A percentile compares a stretch with the other conserved stretches of the same genome.
phyloP scores from a whole-genome alignment of 345 rosid species.

The Salix purpurea region DNA sequence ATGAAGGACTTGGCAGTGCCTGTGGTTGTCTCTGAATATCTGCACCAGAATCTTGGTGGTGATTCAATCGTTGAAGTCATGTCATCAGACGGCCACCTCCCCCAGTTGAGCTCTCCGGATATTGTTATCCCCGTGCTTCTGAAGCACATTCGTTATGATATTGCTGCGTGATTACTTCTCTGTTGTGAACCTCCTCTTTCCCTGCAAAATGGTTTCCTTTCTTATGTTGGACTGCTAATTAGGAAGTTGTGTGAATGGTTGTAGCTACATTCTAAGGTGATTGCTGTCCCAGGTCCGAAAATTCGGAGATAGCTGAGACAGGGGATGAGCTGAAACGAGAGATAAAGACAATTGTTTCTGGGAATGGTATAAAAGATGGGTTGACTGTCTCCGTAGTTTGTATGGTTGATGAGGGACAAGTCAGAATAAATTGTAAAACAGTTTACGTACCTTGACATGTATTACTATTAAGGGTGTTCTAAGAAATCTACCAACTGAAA shows the following conservation, averaged over 20 bases:
- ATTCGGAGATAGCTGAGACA: too few species aligned
- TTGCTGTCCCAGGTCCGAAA: too few species aligned
- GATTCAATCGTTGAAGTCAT: constrained; percentile 80
- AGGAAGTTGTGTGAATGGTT: not conserved
- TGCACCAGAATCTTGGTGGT: constrained; percentile 58
- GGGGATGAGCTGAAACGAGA: too few species aligned
- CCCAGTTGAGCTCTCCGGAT: constrained; percentile 94
- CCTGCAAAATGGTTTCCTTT: not conserved
- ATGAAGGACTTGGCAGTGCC: constrained; percentile 87
- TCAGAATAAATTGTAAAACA: too few species aligned
- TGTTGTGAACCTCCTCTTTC: not conserved
- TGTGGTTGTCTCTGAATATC: constrained; percentile 65
- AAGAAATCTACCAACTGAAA: too few species aligned
- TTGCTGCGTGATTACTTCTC: constrained; percentile 27
- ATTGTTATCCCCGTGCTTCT: constrained; percentile 66
- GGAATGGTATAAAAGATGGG: too few species aligned
- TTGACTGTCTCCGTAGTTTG: too few species aligned
- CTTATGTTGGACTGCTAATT: not conserved
- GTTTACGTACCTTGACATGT: too few species aligned
- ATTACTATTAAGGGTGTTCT: too few species aligned
- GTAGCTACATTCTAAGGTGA: not conserved
- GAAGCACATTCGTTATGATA: constrained; percentile 63
- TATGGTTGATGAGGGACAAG: too few species aligned
- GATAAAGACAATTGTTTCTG: too few species aligned
- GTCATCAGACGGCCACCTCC: constrained; percentile 81